phyloP scores from a whole-genome alignment of 2,329 filamentous ascomycete species.

The Ophioceras dolichostomum region DNA sequence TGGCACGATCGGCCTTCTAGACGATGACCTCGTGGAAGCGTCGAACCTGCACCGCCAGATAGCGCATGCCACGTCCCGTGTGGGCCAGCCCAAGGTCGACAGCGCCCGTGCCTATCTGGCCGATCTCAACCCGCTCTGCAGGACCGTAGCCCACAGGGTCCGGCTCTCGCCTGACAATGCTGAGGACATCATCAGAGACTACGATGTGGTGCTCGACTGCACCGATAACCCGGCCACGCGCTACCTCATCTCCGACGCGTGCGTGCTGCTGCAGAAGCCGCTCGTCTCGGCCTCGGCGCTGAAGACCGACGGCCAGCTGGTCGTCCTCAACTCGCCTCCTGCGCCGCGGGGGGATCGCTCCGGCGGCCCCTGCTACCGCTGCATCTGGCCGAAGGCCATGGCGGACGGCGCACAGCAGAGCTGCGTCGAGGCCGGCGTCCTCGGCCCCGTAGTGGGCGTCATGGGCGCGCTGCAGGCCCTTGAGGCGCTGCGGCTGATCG shows the following conservation, averaged over 20 bases:
- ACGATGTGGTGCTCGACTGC: conserved; percentile 85
- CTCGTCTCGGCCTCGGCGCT: conserved; percentile 85
- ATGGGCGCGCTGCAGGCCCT: conserved; percentile 92
- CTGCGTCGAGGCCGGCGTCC: conserved; percentile 84
- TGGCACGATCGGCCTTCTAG: conserved; percentile 70
- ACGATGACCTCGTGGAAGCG: conserved; percentile 76
- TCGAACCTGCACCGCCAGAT: conserved; percentile 93
- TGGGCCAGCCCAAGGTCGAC: conserved; percentile 70
- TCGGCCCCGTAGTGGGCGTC: conserved; percentile 82
- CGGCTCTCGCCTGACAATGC: conserved; percentile 62
- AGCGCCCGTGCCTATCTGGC: conserved; percentile 53
- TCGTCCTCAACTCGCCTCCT: conserved; percentile 75
- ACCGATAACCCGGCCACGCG: conserved; percentile 87
- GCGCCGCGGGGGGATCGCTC: conserved; percentile 38
- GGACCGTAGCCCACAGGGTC: conserved; percentile 47
- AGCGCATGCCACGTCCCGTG: conserved; percentile 57
- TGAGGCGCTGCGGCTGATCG: conserved; percentile 77
- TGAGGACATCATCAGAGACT: conserved; percentile 49
- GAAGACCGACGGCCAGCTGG: conserved; percentile 78
- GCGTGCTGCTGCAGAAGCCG: conserved; percentile 65
- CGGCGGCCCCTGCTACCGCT: conserved; percentile 84
- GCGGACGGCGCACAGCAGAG: conserved; percentile 71
- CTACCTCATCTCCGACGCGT: conserved; percentile 86
- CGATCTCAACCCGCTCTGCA: conserved; percentile 56
- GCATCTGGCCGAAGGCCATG: conserved; percentile 80